These are phyloP conservation scores for Rhytidiadelphus loreus DNA, from an alignment of 225 moss, liverwort and hornwort species.

Conservation along the genomic window DNA sequence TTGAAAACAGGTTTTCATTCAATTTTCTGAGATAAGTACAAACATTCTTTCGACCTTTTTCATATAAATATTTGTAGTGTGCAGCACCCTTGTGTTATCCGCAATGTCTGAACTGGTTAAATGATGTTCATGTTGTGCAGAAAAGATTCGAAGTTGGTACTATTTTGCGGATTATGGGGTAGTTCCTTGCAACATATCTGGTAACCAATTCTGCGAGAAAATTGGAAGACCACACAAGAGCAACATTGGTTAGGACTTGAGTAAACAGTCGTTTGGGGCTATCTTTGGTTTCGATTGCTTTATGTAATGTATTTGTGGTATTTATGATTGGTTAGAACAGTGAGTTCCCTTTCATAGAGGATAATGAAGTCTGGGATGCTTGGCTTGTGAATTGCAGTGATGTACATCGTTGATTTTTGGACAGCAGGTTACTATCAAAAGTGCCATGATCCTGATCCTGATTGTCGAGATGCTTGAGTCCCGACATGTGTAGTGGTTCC, in stretches of 20 bases:
- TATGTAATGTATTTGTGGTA: neutral
- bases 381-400: constrained; percentile 42
- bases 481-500: neutral
- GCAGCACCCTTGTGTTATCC: neutral
- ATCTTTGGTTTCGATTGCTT: neutral
- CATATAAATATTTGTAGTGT: neutral
- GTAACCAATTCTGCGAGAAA: constrained; percentile 85
- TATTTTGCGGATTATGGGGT: constrained; percentile 86
- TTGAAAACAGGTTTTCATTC: neutral
- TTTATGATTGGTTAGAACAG: neutral
- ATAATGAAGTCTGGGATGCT: neutral
- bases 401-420: constrained; percentile 80
- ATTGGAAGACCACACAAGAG: constrained; percentile 96
- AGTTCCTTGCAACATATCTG: constrained; percentile 88
- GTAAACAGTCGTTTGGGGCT: neutral
- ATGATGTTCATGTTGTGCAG: constrained; percentile 20
- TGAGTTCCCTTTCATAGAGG: neutral
- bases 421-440: constrained; percentile 90
- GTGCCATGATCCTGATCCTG: constrained; percentile 96
- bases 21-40: neutral
- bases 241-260: constrained; percentile 52
- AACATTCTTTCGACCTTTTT: neutral
- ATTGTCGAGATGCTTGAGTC: constrained; percentile 45
- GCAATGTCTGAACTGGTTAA: neutral
- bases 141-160: constrained; percentile 93